Percentiles rank a stretch among this genome's conserved stretches.
phyloP scores from a whole-genome alignment of 495 filamentous ascomycete genomes.

The Penicillium daleae region DNA sequence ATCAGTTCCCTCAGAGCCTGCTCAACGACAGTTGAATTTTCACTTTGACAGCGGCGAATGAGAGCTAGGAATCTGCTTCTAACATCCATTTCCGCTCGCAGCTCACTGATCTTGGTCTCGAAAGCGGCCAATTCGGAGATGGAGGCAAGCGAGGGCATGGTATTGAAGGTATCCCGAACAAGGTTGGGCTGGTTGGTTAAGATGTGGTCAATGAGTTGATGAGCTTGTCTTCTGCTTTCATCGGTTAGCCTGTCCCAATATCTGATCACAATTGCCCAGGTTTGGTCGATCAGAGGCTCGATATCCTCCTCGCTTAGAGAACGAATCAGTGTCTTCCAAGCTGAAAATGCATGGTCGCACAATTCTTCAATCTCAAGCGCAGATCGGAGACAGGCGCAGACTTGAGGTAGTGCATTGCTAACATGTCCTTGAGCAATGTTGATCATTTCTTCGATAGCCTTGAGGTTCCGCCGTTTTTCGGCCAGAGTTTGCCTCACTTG shows the following conservation, averaged over 20 bases:
- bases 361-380: slow-evolving; percentile 74
- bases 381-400: slow-evolving; percentile 79
- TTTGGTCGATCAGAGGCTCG: slow-evolving; percentile 78
- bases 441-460: slow-evolving; percentile 88
- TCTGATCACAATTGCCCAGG: slow-evolving; percentile 80
- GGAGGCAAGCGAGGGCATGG: slow-evolving; percentile 76
- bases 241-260: slow-evolving; percentile 74
- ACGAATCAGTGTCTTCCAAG: slow-evolving; percentile 79
- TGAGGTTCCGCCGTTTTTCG: slow-evolving; percentile 75
- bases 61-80: slow-evolving; percentile 71
- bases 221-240: slow-evolving; percentile 57
- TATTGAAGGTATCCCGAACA: slow-evolving; percentile 66
- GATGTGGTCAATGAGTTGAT: slow-evolving; percentile 65
- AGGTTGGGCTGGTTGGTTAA: slow-evolving; percentile 61
- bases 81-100: slow-evolving; percentile 64
- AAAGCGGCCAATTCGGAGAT: slow-evolving; percentile 70
- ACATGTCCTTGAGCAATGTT: slow-evolving; percentile 68
- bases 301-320: slow-evolving; percentile 77
- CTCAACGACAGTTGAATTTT: slow-evolving; percentile 80
- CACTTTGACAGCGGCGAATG: slow-evolving; percentile 71
- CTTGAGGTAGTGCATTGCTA: slow-evolving; percentile 83
- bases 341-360: slow-evolving; percentile 74
- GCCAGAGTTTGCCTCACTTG: slow-evolving; percentile 57
- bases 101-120: slow-evolving; percentile 61
- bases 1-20: slow-evolving; percentile 78